A percentile compares a stretch with the other conserved stretches of the same genome.
Conservation (phyloP, 805 yeast genomes). For the Metschnikowia gelsemii region DNA sequence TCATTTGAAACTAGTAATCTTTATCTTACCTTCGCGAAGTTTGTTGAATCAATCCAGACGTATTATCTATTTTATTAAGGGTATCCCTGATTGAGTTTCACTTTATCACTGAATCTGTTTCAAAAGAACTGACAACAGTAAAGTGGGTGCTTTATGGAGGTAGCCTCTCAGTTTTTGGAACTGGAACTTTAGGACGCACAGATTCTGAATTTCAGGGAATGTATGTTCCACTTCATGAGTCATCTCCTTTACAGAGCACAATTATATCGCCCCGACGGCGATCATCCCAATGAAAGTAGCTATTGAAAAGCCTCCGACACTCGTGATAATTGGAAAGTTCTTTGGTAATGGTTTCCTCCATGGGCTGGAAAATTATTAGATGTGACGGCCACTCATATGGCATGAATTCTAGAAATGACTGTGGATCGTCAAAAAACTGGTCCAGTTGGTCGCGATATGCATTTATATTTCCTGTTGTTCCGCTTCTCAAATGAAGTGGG, state of each 20-base stretch:
- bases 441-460: conserved; percentile 86
- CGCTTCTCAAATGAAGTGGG: conserved; percentile 50
- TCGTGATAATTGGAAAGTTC: conserved; percentile 47
- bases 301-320: conserved; percentile 65
- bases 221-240: too few relatives aligned
- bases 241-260: conserved; percentile 44
- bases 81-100: too few relatives aligned
- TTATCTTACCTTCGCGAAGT: too few relatives aligned
- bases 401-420: conserved; percentile 45
- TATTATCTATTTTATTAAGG: too few relatives aligned
- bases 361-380: conserved; percentile 67
- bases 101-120: too few relatives aligned
- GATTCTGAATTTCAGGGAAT: background rate
- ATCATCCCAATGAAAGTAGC: conserved; percentile 81
- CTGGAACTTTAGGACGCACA: too few relatives aligned
- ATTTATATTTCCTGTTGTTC: conserved; percentile 27
- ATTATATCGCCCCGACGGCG: conserved; percentile 78
- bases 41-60: too few relatives aligned
- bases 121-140: too few relatives aligned
- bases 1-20: too few relatives aligned
- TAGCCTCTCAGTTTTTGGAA: too few relatives aligned
- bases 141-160: too few relatives aligned
- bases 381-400: conserved; percentile 51
- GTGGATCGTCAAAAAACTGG: conserved; percentile 67
- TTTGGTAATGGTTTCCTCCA: conserved; percentile 46